Conservation (phyloP, 352 stramenopile genomes). For the Phytopythium kandeliae region DNA sequence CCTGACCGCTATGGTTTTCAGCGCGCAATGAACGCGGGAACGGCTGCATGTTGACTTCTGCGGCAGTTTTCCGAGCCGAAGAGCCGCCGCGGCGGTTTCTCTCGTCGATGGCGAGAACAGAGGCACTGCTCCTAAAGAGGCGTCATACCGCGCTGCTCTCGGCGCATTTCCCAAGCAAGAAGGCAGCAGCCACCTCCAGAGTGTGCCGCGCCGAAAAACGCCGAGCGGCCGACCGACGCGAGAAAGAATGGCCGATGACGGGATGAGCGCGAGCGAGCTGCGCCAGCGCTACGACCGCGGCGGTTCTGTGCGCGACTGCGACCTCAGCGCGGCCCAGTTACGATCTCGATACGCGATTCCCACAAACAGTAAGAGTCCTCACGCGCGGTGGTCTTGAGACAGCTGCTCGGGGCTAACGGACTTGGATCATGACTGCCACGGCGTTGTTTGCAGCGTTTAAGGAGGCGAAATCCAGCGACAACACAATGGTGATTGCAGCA, state of each 20-base stretch:
- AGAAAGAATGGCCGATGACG: constrained; percentile 32
- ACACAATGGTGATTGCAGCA: constrained; percentile 40
- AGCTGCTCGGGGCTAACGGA: neutral
- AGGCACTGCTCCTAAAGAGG: no score
- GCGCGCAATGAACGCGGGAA: no score
- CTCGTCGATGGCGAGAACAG: neutral
- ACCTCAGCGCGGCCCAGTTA: constrained; percentile 73
- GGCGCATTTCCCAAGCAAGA: no score
- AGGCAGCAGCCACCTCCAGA: no score
- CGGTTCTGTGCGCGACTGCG: constrained; percentile 63
- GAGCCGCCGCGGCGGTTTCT: neutral
- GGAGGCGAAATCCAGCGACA: constrained; percentile 43
- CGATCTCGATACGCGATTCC: constrained; percentile 77
- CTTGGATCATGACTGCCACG: neutral
- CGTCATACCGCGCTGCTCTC: no score
- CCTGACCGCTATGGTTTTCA: no score
- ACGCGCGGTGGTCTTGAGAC: neutral
- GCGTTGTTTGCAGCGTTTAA: constrained; percentile 46
- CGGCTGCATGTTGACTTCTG: no score
- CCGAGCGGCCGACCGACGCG: neutral
- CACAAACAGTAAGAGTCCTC: constrained; percentile 57
- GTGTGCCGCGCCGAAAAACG: no score
- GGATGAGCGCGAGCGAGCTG: constrained; percentile 58
- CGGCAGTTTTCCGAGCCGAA: no score
- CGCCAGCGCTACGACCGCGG: constrained; percentile 70